Percentiles rank a stretch among this genome's conserved stretches.
Evolutionary conservation across 2,329 filamentous ascomycete species (phyloP).

Genomic region (Aspergillus sp.): DNA sequence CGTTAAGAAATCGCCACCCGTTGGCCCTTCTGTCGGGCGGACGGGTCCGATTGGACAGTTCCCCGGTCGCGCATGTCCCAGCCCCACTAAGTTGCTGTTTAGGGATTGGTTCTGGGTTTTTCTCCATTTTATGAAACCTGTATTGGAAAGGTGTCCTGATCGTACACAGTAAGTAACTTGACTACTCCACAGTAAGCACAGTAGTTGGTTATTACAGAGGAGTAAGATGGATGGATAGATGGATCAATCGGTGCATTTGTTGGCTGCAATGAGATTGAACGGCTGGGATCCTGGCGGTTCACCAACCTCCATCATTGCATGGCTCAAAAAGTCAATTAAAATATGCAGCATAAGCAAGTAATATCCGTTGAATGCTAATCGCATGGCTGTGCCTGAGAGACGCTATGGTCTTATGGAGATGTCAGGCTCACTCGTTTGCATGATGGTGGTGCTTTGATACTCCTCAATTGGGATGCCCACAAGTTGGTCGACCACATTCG

Average conservation of each 20-base stretch:
- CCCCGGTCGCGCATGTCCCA: neutral
- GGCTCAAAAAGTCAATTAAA: no score
- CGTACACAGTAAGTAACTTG: no score
- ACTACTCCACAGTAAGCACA: neutral
- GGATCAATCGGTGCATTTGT: neutral
- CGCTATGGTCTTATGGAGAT: no score
- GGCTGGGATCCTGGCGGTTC: no score
- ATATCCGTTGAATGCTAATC: no score
- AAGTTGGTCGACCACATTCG: neutral
- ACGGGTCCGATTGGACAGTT: neutral
- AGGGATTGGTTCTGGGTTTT: neutral
- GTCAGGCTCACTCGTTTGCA: no score
- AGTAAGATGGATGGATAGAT: neutral
- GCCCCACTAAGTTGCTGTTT: neutral
- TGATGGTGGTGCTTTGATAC: neutral
- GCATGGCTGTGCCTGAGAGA: no score
- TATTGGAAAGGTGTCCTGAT: neutral
- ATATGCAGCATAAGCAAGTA: no score
- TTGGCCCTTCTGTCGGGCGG: neutral
- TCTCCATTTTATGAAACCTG: constrained; percentile 4
- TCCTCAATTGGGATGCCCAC: neutral
- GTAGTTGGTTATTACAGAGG: no score
- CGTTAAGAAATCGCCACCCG: constrained; percentile 10
- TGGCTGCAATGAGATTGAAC: no score
- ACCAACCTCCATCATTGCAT: no score